Percentiles rank a stretch among this genome's conserved stretches.
Evolutionary conservation across 495 filamentous ascomycete species (phyloP).

Genomic region (Hyaloscypha variabilis): DNA sequence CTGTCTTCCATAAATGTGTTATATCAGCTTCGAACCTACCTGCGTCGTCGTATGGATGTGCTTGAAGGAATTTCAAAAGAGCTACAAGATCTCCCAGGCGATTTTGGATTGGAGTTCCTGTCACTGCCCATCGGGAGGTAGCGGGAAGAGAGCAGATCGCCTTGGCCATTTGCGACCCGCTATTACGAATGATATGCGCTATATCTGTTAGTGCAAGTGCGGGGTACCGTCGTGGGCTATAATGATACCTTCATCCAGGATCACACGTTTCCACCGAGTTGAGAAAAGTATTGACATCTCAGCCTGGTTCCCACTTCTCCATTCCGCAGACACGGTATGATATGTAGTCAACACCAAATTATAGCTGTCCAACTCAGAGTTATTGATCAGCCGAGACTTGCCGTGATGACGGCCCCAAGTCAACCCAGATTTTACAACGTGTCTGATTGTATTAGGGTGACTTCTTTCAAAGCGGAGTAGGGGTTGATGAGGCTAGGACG

Average conservation of each 20-base stretch:
- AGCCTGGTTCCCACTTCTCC: constrained; percentile 23
- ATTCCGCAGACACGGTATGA: constrained; percentile 40
- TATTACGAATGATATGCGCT: constrained; percentile 48
- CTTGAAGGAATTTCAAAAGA: constrained; percentile 43
- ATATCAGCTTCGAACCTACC: constrained; percentile 40
- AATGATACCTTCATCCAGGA: not conserved
- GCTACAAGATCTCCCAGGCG: constrained; percentile 39
- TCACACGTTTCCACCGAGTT: not conserved
- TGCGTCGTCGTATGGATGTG: constrained; percentile 41
- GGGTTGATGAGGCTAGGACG: not conserved
- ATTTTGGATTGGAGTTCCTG: constrained; percentile 49
- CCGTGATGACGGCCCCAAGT: not conserved
- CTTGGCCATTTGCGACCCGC: constrained; percentile 35
- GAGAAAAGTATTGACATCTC: constrained; percentile 6
- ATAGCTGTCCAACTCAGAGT: constrained; percentile 11
- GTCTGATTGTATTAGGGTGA: not conserved
- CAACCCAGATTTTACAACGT: not conserved
- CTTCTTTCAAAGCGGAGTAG: not conserved
- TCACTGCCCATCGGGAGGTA: constrained; percentile 44
- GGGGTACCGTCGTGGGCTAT: constrained; percentile 13
- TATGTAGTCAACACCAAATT: constrained; percentile 44
- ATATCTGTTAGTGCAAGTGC: not conserved
- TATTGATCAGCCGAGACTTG: not conserved
- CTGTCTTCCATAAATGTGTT: constrained; percentile 34
- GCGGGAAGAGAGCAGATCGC: constrained; percentile 40